Conservation (phyloP, 495 filamentous ascomycete genomes). For the Neurospora sp. region DNA sequence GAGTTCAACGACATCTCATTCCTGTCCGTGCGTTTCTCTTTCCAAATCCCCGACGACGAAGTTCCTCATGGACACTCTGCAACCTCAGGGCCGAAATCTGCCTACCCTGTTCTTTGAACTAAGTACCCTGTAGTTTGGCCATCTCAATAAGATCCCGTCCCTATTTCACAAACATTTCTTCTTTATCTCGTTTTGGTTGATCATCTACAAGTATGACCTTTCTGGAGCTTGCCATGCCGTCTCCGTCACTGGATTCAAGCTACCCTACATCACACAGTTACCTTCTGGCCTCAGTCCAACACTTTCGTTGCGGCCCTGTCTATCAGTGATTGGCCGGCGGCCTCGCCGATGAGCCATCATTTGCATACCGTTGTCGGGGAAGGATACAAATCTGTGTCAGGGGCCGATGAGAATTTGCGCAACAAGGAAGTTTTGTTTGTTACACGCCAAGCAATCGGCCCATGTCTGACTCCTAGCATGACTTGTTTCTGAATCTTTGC, state of each 20-base stretch:
- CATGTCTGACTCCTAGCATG: not conserved
- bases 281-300: not conserved
- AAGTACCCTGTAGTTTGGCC: not conserved
- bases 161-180: not conserved
- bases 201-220: rapidly evolving
- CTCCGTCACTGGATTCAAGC: not conserved
- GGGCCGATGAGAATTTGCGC: not conserved
- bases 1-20: not conserved
- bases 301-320: too few relatives aligned
- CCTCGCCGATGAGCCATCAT: not conserved
- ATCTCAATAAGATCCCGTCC: not conserved
- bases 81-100: not conserved
- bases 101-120: not conserved
- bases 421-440: not conserved
- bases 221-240: not conserved
- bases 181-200: not conserved
- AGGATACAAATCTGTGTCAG: not conserved
- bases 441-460: not conserved
- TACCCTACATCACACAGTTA: rapidly evolving
- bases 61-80: not conserved
- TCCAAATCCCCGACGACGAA: not conserved
- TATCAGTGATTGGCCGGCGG: too few relatives aligned
- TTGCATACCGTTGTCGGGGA: not conserved
- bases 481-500: too few relatives aligned
- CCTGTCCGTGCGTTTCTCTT: not conserved